Conservation (phyloP, 2,329 filamentous ascomycete genomes). For the Stylonectria norvegica region DNA sequence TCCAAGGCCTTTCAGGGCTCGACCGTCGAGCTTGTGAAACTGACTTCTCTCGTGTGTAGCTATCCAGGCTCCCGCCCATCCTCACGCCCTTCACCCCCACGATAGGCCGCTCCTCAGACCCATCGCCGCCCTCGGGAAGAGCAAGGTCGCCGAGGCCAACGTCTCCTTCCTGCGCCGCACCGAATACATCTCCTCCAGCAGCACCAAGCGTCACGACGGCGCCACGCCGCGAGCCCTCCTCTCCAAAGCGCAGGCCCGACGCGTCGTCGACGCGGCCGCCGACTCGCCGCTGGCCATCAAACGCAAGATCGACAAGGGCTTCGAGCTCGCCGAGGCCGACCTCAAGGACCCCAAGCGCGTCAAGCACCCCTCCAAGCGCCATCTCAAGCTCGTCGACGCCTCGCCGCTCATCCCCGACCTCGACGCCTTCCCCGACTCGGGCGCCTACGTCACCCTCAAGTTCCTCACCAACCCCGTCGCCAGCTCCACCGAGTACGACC, state of each 20-base stretch:
- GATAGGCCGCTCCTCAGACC: constrained; percentile 82
- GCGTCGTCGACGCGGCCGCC: constrained; percentile 56
- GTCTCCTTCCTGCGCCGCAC: constrained; percentile 94
- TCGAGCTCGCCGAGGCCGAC: constrained; percentile 51
- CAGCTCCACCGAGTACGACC: constrained; percentile 51
- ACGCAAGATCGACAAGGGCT: constrained; percentile 63
- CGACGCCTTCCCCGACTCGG: constrained; percentile 66
- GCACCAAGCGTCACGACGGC: constrained; percentile 47
- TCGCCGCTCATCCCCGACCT: constrained; percentile 63
- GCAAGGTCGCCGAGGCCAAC: constrained; percentile 68
- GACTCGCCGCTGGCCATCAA: constrained; percentile 64
- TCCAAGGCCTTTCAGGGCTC: too few relatives aligned
- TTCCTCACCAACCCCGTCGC: constrained; percentile 63
- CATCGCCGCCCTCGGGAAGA: constrained; percentile 80
- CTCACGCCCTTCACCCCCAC: constrained; percentile 72
- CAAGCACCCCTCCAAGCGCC: constrained; percentile 56
- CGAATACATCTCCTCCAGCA: constrained; percentile 79
- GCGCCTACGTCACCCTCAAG: constrained; percentile 67
- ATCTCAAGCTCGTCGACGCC: constrained; percentile 57
- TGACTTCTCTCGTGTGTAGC: constrained; percentile 50
- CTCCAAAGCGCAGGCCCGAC: constrained; percentile 32
- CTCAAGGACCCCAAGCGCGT: constrained; percentile 53
- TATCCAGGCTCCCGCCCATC: constrained; percentile 73
- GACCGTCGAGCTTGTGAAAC: not conserved
- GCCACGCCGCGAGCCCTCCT: constrained; percentile 41